These are phyloP conservation scores for Epichloe hybrida DNA, from an alignment of 2,329 filamentous ascomycete species.

Conservation along the genomic window DNA sequence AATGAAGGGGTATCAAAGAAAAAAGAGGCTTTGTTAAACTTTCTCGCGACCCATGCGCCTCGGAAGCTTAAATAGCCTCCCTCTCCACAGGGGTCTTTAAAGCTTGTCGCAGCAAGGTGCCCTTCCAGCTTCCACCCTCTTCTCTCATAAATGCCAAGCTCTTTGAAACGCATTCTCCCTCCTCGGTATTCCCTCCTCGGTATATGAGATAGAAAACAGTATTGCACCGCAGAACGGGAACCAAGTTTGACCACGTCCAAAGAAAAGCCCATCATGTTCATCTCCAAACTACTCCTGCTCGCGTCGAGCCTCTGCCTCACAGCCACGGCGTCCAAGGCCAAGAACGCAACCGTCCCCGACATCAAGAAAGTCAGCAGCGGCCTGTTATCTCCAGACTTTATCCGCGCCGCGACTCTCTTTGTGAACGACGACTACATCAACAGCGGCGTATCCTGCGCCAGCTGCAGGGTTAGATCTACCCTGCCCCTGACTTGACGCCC, in stretches of 20 bases:
- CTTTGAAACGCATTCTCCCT: too few relatives aligned
- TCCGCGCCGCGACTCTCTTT: neutral
- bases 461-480: neutral
- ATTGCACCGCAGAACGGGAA: too few relatives aligned
- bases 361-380: neutral
- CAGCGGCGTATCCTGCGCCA: neutral
- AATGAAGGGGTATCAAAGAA: too few relatives aligned
- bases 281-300: neutral
- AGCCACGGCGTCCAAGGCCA: neutral
- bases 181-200: too few relatives aligned
- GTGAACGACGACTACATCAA: neutral
- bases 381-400: neutral
- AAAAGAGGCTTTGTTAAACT: too few relatives aligned
- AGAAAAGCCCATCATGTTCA: neutral
- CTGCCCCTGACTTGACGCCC: neutral
- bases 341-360: neutral
- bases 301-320: neutral
- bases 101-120: too few relatives aligned
- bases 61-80: fast-evolving
- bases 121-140: too few relatives aligned
- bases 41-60: too few relatives aligned
- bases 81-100: too few relatives aligned
- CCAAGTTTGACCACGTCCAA: too few relatives aligned
- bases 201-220: too few relatives aligned
- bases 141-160: too few relatives aligned